Base-by-base conservation (phyloP, 805 yeast species). In the Saccharomycopsis sp. region DNA sequence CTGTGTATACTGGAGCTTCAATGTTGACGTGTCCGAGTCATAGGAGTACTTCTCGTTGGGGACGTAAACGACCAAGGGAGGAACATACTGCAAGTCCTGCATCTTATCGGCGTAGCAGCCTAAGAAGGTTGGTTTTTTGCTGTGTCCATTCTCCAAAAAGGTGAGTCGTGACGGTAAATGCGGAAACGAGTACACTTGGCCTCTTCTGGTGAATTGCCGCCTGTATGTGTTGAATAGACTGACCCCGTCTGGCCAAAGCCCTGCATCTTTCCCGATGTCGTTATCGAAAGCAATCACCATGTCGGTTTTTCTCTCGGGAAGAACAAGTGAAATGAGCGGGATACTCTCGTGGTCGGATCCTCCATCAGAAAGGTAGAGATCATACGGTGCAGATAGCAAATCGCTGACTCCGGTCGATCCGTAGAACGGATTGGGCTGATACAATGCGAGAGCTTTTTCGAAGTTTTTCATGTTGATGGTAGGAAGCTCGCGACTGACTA, bases 101-200 rank as follows among this genome's bases (percentile, higher is more conserved):
- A 85, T 72, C 66, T 87, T 86, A 1, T 71, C 63, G 2, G 88
- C 78, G 67, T 87, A 79, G 71, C 97, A 89, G 34, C 97, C 96
- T 67, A 89, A 90, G 72, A 90, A 89, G 1, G 87, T 76, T 54
- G 96, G 96, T 60, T 72, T 77, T 9, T 84, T 75, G n/a, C 88
- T 84, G 61, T 89, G 74, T 58, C 85, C 86, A 62, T 73, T 64
- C 58, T 78, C 76, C 29, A 81, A 66, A 68, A 89, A 86, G 0
- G 90, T 79, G 46, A 76, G 71, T 24, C 69, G 72, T 68, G 82
- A 90, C 15, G 96, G 96, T 56, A 89, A 91, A 64, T 86, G 80
- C 4, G 96, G 96, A 77, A 87, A 87, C 1, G 84, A 74, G 24
- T 87, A 79, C 53, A 81, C 80, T 61, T 79, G 74, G 29, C 84